phyloP scores from a whole-genome alignment of 495 filamentous ascomycete genomes.

The Aspergillus sparsus region DNA sequence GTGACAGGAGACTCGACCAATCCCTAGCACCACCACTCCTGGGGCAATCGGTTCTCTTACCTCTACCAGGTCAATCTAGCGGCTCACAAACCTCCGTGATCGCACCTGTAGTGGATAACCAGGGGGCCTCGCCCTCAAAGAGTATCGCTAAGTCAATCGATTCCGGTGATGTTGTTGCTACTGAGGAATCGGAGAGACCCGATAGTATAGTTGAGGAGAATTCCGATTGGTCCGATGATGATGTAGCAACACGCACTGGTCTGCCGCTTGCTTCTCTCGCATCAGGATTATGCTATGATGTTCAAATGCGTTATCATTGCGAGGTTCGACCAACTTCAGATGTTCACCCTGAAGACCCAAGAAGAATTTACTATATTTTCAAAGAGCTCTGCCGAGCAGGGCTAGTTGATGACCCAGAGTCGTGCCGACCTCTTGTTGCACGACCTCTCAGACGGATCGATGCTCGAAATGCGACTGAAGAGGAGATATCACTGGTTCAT shows the following conservation, averaged over 20 bases:
- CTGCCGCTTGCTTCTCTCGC: conserved; percentile 51
- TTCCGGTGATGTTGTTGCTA: conserved; percentile 26
- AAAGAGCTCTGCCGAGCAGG: conserved; percentile 76
- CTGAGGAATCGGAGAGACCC: conserved; percentile 26
- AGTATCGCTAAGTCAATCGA: conserved; percentile 28
- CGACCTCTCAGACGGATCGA: conserved; percentile 74
- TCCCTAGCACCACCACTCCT: conserved; percentile 36
- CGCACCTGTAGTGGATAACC: conserved; percentile 1
- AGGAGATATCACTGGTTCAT: conserved; percentile 80
- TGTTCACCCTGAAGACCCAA: conserved; percentile 90
- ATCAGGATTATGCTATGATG: conserved; percentile 85
- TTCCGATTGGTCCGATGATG: conserved; percentile 47
- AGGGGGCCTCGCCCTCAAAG: conserved; percentile 24
- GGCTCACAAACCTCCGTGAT: conserved; percentile 8
- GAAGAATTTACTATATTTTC: conserved; percentile 87
- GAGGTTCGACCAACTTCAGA: conserved; percentile 71
- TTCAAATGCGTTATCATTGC: conserved; percentile 87
- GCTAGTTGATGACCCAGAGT: conserved; percentile 62
- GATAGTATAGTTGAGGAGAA: conserved; percentile 43
- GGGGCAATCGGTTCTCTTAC: conserved; percentile 22
- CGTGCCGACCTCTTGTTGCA: conserved; percentile 47
- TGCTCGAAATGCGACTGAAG: conserved; percentile 69
- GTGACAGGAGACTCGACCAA: conserved; percentile 26
- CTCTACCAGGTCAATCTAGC: conserved; percentile 14
- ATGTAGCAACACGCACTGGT: conserved; percentile 25